Evolutionary conservation across 495 filamentous ascomycete genomes (phyloP), one percentile per base, ranked within the genome.

Genomic region (Penicillium bialowiezense): DNA sequence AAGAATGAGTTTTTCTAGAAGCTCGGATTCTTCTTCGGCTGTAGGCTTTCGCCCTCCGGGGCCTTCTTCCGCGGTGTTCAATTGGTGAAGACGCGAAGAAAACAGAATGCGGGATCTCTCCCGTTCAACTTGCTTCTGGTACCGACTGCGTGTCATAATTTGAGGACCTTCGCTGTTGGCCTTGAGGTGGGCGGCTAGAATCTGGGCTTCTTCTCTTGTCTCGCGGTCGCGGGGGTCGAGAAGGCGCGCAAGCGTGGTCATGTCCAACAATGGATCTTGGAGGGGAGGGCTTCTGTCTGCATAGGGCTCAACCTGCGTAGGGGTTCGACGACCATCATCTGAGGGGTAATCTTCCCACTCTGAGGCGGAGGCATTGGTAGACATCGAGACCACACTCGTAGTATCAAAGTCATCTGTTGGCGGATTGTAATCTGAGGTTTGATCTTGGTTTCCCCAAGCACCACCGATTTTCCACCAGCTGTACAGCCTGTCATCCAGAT

Each of bases 1-100:
- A 7, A 96, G 76, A 50, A 98, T 87, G 10, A 97, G 77, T 28
- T 84, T 77, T 58, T 97, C 95, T 0, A 98, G 82, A 7, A 91
- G 70, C 23, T 80, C 75, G 10, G 85, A 84, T 63, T 97, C 90
- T 53, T 96, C 88, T 37, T 90, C 84, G 3, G 79, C 67, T 0
- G 78, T 80, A 41, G 81, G 73, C 31, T 62, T 72, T 7, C 61
- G 53, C 46, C 67, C 75, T 5, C 62, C 61, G 12, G 58, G 41
- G 17, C 49, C 42, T 12, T 51, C 44, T 2, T 58, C 45, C 23
- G 26, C 38, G 46, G 50, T 41, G n/a, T 39, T 48, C 38, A 35
- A 44, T n/a, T 50, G 60, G 19, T 63, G 53, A 20, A 67, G 45
- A 13, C 67, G 65, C 5, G 67, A 66, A 0, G 69, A 70, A 9